Evolutionary conservation across 371 early-diverging fungal genomes (phyloP), one percentile per base, ranked within the genome.

Genomic region (Chytridium lagenaria): DNA sequence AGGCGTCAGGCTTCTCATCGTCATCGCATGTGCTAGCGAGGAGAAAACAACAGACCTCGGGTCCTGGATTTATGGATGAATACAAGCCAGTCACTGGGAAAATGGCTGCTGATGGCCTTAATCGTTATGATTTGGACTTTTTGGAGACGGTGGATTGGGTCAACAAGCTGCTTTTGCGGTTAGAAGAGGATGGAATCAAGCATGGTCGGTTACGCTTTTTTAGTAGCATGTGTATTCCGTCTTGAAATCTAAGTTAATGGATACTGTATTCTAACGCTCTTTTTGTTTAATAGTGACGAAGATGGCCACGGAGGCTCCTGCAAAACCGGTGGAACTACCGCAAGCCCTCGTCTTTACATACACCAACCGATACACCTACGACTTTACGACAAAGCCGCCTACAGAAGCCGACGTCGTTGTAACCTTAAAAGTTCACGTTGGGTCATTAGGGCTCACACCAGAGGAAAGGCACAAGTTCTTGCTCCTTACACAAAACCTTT

Each of bases 101-200:
- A 2, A 1, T 71, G 36, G 38, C 44, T 19, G 39, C 50, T 61
- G 81, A 78, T 44, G 84, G 84, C 1, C 57, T 83, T 49, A 55
- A 71, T 57, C 80, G 81, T 1, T 83, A 77, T 70, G 80, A 83
- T 33, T 49, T 81, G 16, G 84, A 83, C 63, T 77, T 83, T 59
- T 22, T 80, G 30, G 84, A 83, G 57, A 80, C 81, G 1, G 77
- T 78, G n/a, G 71, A 74, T 34, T 83, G 80, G 80, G 67, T 69
- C 28, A 79, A 75, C 63, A 50, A 63, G 33, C 38, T 83, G 59
- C 69, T 83, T 73, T n/a, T 69, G 36, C 72, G 73, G 59, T 78
- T 83, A 80, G 33, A 63, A 37, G 63, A 26, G 33, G 63, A 30
- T 23, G 63, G 63, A 63, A 63, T 30, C 31, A 34, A 26, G 3